Percentiles rank a stretch among this genome's conserved stretches.
These are phyloP conservation scores for Tolypocladium sp. DNA, from an alignment of 2,329 filamentous ascomycete species.

Conservation along the genomic window DNA sequence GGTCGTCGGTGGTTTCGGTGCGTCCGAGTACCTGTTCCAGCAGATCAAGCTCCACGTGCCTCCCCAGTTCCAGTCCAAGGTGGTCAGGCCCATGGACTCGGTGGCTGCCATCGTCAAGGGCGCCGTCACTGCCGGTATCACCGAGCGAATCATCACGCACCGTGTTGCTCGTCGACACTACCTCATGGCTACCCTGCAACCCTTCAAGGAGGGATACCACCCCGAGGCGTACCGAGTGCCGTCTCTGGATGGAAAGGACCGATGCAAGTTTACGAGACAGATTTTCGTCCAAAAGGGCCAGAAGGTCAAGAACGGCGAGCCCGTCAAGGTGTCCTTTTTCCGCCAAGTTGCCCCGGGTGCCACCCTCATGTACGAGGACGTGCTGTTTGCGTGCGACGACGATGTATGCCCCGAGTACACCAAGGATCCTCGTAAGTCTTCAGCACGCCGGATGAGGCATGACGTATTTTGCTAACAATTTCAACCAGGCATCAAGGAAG, in stretches of 20 bases:
- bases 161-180: conserved; percentile 96
- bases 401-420: conserved; percentile 98
- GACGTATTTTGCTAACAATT: conserved; percentile 13
- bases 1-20: conserved; percentile 95
- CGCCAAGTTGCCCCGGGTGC: conserved; percentile 93
- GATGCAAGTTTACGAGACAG: conserved; percentile 96
- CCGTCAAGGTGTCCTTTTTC: conserved; percentile 98
- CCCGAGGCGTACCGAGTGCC: conserved; percentile 97
- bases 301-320: conserved; percentile 97
- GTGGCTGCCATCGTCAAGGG: conserved; percentile 98
- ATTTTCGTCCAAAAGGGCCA: conserved; percentile 99
- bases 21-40: conserved; percentile 97
- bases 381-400: conserved; percentile 93
- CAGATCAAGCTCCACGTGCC: conserved; percentile 98
- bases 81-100: conserved; percentile 96
- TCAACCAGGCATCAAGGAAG: conserved; percentile 84
- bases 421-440: conserved; percentile 89
- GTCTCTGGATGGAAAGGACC: conserved; percentile 90
- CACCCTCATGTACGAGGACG: conserved; percentile 98
- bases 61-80: conserved; percentile 96
- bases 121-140: conserved; percentile 94
- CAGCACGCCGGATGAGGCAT: not conserved
- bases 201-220: conserved; percentile 98
- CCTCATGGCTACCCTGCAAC: conserved; percentile 96
- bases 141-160: conserved; percentile 91